Evolutionary conservation across 1,284 basidiomycete species (phyloP), one percentile per base, ranked within the genome.

Genomic region (Rhodotorula sp.): DNA sequence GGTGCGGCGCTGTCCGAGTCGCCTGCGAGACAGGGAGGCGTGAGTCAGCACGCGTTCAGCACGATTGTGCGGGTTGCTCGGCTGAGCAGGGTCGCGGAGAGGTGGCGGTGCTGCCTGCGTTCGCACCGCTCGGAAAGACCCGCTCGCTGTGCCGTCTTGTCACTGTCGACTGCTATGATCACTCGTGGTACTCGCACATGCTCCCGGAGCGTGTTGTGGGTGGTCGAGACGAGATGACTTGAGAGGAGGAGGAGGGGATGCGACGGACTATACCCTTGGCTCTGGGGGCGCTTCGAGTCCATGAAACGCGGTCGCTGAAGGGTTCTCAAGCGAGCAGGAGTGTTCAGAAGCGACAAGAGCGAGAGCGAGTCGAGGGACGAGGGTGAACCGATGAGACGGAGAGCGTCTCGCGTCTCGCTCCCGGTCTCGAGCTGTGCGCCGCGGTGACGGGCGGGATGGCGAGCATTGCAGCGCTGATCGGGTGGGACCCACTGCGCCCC

Each of bases 201-300:
- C n/a, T n/a, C n/a, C n/a, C n/a, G n/a, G n/a, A n/a, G n/a, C n/a
- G n/a, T n/a, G n/a, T n/a, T n/a, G 39, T 39, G 39, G 9, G 39
- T 9, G 39, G 39, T n/a, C n/a, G 22, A 37, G 37, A 8, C 2
- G 29, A 12, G 44, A 37, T 51, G 46, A 61, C 60, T 37, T 5
- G 13, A 34, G 22, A 44, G 25, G 57, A n/a, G 59, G 39, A 51
- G 3, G 50, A 53, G 48, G 15, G 60, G 27, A n/a, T n/a, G n/a
- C n/a, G 55, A 58, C 56, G 64, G 59, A 57, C 63, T 39, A 19
- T 4, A n/a, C 27, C 59, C 25, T 19, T 39, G 13, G 39, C 32
- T 39, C 59, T 46, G 55, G 19, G 67, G 39, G 34, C 69, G 69
- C 60, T 70, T 70, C 21, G 53, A 51, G 22, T 60, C 55, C 69